Conservation (phyloP, 2,329 filamentous ascomycete species). For the Dactylella cylindrospora region DNA sequence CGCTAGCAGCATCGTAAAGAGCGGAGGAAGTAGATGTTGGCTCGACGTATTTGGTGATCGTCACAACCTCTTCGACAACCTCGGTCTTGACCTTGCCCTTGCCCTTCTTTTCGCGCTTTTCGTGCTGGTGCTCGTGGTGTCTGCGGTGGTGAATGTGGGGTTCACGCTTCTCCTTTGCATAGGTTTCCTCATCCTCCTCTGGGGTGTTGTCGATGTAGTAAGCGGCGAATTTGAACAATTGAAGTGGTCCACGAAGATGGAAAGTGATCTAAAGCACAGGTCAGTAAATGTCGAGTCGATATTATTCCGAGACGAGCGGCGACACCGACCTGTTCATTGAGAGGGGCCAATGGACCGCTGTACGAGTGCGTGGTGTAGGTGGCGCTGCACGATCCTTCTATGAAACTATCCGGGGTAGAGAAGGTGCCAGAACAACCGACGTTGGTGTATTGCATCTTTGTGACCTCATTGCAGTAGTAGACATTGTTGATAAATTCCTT, state of each 20-base stretch:
- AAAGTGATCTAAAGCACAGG: conserved; percentile 27
- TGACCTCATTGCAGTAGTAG: conserved; percentile 33
- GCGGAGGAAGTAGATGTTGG: conserved; percentile 6
- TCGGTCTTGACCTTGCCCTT: conserved; percentile 27
- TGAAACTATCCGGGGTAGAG: conserved; percentile 27
- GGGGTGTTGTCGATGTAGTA: conserved; percentile 37
- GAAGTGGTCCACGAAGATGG: conserved; percentile 35
- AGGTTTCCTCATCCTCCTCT: conserved; percentile 19
- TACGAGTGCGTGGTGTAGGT: conserved; percentile 9
- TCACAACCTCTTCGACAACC: conserved; percentile 29
- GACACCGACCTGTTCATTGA: conserved; percentile 30
- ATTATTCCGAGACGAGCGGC: neutral
- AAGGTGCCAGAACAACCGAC: conserved; percentile 34
- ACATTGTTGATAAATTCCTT: conserved; percentile 32
- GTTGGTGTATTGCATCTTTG: conserved; percentile 35
- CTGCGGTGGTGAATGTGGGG: conserved; percentile 22
- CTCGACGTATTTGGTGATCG: conserved; percentile 28
- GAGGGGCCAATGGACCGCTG: conserved; percentile 35
- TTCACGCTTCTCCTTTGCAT: conserved; percentile 16
- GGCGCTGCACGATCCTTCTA: conserved; percentile 19
- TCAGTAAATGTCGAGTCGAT: neutral
- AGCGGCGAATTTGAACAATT: conserved; percentile 34
- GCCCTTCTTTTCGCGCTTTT: conserved; percentile 27
- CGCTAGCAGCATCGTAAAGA: conserved; percentile 7
- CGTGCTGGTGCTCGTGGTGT: conserved; percentile 23